Base-by-base conservation (phyloP, 176 grass and related monocot genomes). In the Carex cristatella region DNA sequence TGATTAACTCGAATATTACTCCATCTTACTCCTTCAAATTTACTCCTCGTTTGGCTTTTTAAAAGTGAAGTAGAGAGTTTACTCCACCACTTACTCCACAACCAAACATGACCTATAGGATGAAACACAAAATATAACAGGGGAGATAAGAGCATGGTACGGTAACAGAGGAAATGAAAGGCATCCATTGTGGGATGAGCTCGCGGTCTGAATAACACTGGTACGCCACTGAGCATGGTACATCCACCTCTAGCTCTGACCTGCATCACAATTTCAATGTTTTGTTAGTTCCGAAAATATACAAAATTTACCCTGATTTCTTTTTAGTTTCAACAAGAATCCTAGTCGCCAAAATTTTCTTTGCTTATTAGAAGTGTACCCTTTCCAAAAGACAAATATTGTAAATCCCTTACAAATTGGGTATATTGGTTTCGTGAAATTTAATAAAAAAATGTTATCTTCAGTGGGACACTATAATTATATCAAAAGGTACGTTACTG, bases 161-260 rank as follows among this genome's bases (percentile, higher is more conserved):
- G 86, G 94, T 85, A 82, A 99, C 96, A 30, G 91, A 90, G 27
- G 96, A 99, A 64, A 99, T 99, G 84, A 94, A 99, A 81, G 96
- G 96, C 96, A 99, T 99, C 96, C 96, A 99, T 85, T 94, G 83
- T 79, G 96, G 93, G 80, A 99, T 99, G 16, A 81, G 71, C 86
- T 99, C 91, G 18, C 91, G 87, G 66, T 99, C 91, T 58, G 91
- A 99, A 84, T 99, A 99, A 90, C 91, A 95, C 28, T 99, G 88
- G 67, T 94, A 95, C 7, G 93, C 93, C 69, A 95, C 87, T 37
- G 96, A 94, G 89, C 93, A 94, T 73, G 96, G 93, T 81, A 99
- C 93, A 42, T 91, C 90, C 56, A 95, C 87, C 88, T 95, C 90
- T 88, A 99, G 84, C 84, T 99, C 90, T 79, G 91, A 58, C 7